Evolutionary conservation across 257 asterid genomes (phyloP).

Genomic region (Przewalskia tangutica): DNA sequence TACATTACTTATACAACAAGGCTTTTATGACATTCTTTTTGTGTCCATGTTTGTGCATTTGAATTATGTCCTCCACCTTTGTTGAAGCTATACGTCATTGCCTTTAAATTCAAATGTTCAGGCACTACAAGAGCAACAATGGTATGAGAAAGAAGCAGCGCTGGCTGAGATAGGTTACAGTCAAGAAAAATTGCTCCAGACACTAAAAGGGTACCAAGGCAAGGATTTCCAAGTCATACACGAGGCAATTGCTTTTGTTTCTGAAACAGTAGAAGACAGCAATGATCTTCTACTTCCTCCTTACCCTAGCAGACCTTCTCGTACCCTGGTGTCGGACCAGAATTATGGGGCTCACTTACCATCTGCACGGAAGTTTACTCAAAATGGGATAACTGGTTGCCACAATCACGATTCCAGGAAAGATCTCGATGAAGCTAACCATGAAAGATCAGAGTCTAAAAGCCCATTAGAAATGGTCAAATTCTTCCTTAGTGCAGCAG

Average conservation of each 20-base stretch:
- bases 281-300: constrained; percentile 94
- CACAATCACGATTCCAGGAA: constrained; percentile 7
- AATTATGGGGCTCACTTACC: constrained; percentile 19
- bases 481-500: constrained; percentile 40
- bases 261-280: constrained; percentile 63
- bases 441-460: constrained; percentile 10
- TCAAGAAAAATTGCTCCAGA: constrained; percentile 71
- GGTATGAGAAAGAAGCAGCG: constrained; percentile 79
- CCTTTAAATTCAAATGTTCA: constrained; percentile 14
- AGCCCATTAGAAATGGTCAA: constrained; percentile 28
- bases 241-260: constrained; percentile 80
- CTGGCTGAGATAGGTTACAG: constrained; percentile 62
- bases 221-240: constrained; percentile 63
- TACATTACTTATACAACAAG: not conserved
- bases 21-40: not conserved
- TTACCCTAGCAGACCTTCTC: constrained; percentile 72
- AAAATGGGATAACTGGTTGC: constrained; percentile 26
- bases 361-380: constrained; percentile 21
- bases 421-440: constrained; percentile 1
- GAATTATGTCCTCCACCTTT: not conserved
- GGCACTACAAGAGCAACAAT: constrained; percentile 82
- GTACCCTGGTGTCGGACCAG: constrained; percentile 29
- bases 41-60: not conserved
- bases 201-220: constrained; percentile 79
- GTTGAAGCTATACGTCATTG: not conserved